phyloP scores from a whole-genome alignment of 495 filamentous ascomycete species.

The Aspergillus coremiiformis region DNA sequence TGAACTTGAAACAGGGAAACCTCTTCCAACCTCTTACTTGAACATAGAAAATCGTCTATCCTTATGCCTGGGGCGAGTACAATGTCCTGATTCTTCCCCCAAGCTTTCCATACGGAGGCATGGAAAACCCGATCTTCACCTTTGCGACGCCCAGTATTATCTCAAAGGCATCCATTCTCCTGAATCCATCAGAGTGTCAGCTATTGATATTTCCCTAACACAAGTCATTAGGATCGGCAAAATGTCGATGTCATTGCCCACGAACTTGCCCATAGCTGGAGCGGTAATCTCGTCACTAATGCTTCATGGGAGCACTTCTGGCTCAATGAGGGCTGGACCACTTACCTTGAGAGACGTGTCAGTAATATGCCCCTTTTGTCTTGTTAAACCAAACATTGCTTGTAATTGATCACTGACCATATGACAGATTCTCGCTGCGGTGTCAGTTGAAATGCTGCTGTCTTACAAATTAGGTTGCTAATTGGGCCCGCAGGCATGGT shows the following conservation, averaged over 20 bases:
- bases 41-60: constrained; percentile 62
- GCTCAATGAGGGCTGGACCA: constrained; percentile 96
- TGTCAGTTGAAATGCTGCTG: constrained; percentile 11
- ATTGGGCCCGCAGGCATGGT: constrained; percentile 49
- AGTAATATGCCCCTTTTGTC: constrained; percentile 7
- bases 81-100: constrained; percentile 87
- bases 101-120: constrained; percentile 82
- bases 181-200: not conserved
- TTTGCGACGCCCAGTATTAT: constrained; percentile 92
- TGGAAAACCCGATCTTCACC: constrained; percentile 94
- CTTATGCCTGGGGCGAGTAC: constrained; percentile 89
- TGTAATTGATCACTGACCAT: no score
- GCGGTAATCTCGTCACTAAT: constrained; percentile 85
- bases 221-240: constrained; percentile 56
- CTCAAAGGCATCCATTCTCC: constrained; percentile 49
- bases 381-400: no score
- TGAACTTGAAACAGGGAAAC: constrained; percentile 3
- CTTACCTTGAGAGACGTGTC: constrained; percentile 79
- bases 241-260: constrained; percentile 97
- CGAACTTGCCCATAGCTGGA: constrained; percentile 87
- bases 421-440: constrained; percentile 19
- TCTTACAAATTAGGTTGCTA: constrained; percentile 2
- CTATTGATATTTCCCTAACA: not conserved
- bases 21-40: not conserved
- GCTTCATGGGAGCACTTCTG: constrained; percentile 96